phyloP scores from a whole-genome alignment of 2,329 filamentous ascomycete species.

The Metarhizium guizhouense region DNA sequence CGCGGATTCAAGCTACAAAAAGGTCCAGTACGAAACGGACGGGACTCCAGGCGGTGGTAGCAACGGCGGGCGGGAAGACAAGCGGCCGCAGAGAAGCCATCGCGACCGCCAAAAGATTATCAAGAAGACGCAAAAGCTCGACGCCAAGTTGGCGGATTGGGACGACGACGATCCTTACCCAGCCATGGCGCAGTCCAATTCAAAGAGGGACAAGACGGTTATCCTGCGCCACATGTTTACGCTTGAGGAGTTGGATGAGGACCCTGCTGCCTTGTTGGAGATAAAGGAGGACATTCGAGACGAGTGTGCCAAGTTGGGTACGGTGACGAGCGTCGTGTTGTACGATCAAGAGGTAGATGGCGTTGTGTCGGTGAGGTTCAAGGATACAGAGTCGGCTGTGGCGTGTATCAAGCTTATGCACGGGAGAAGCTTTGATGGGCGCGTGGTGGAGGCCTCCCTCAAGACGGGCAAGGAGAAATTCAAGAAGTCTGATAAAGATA shows the following conservation, averaged over 20 bases:
- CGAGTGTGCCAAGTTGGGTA: constrained; percentile 77
- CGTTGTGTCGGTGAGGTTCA: constrained; percentile 77
- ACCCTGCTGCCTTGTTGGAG: constrained; percentile 72
- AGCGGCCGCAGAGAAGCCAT: constrained; percentile 40
- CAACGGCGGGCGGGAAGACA: constrained; percentile 20
- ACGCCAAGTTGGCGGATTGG: constrained; percentile 91
- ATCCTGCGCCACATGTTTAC: constrained; percentile 94
- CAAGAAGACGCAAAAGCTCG: constrained; percentile 81
- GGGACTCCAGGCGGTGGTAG: constrained; percentile 9
- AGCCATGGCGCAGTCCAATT: constrained; percentile 29
- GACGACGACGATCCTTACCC: constrained; percentile 71
- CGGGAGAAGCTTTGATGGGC: constrained; percentile 69
- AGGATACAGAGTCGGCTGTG: constrained; percentile 58
- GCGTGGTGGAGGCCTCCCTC: constrained; percentile 61
- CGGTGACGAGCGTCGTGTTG: constrained; percentile 83
- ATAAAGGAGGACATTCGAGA: constrained; percentile 93
- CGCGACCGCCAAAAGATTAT: constrained; percentile 85
- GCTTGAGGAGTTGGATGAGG: constrained; percentile 72
- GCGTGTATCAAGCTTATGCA: constrained; percentile 69
- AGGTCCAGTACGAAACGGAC: constrained; percentile 57
- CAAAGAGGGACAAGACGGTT: constrained; percentile 68
- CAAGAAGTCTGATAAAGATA: constrained; percentile 54
- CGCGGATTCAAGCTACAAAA: constrained; percentile 89
- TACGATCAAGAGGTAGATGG: constrained; percentile 83
- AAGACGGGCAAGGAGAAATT: constrained; percentile 65